phyloP scores from a whole-genome alignment of 2,329 filamentous ascomycete species.

The Diaporthe sp. region DNA sequence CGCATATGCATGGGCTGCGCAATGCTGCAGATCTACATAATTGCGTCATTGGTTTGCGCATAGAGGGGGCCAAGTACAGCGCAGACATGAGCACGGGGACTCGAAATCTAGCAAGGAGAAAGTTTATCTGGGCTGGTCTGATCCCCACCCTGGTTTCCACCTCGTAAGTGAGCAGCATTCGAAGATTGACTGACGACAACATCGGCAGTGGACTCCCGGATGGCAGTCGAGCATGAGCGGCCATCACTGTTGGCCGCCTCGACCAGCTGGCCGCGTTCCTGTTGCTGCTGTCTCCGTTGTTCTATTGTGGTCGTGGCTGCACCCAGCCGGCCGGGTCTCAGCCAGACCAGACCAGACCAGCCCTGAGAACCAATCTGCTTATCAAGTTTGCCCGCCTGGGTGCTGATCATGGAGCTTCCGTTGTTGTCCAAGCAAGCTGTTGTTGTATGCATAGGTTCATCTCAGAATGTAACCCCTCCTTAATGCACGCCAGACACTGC shows the following conservation, averaged over 20 bases:
- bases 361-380: conserved; percentile 4
- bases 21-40: conserved; percentile 24
- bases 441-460: background rate
- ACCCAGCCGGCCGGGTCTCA: conserved; percentile 25
- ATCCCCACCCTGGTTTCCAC: conserved; percentile 6
- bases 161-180: background rate
- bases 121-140: conserved; percentile 12
- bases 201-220: background rate
- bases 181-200: background rate
- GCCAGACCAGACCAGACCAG: conserved; percentile 12
- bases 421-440: background rate
- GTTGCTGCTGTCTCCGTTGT: background rate
- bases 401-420: background rate
- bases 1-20: background rate
- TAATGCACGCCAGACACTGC: background rate
- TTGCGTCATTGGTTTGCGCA: conserved; percentile 25
- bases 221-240: background rate
- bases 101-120: background rate
- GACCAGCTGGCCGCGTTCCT: conserved; percentile 1
- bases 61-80: background rate
- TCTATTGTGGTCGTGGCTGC: conserved; percentile 22
- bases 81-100: background rate
- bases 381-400: background rate
- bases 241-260: background rate
- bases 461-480: background rate